Conservation (phyloP, 2,329 filamentous ascomycete genomes). For the Ascochyta lentis region DNA sequence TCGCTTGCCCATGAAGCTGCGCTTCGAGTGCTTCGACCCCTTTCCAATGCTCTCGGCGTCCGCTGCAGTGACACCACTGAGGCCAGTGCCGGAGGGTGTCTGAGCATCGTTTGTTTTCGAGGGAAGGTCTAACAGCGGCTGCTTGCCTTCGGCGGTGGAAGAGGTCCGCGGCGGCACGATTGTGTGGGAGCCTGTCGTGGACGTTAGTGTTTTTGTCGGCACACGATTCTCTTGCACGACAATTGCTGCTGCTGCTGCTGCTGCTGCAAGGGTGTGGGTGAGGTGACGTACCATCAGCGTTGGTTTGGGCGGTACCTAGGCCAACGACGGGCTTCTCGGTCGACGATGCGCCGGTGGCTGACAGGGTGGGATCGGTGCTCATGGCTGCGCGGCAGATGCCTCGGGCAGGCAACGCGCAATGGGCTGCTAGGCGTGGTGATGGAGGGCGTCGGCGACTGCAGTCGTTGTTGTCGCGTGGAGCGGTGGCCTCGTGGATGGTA, state of each 20-base stretch:
- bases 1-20: conserved; percentile 54
- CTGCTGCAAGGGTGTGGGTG: background rate
- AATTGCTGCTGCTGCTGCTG: background rate
- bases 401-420: conserved; percentile 23
- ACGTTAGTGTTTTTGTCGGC: background rate
- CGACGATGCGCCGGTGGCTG: conserved; percentile 36
- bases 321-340: conserved; percentile 36
- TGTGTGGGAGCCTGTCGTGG: conserved; percentile 15
- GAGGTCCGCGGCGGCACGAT: conserved; percentile 34
- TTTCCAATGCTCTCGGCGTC: conserved; percentile 54
- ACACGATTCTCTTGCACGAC: background rate
- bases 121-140: conserved; percentile 47
- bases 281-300: conserved; percentile 44
- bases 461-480: conserved; percentile 39
- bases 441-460: conserved; percentile 27
- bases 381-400: conserved; percentile 40
- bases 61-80: conserved; percentile 54
- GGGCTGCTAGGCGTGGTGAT: conserved; percentile 21
- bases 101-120: conserved; percentile 41
- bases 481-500: conserved; percentile 22
- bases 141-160: conserved; percentile 46
- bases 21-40: conserved; percentile 52
- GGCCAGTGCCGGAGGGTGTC: conserved; percentile 48
- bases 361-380: conserved; percentile 44
- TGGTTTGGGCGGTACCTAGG: conserved; percentile 38